A percentile compares a stretch with the other conserved stretches of the same genome.
Conservation (phyloP, 371 early-diverging fungal species). For the Apophysomyces variabilis region DNA sequence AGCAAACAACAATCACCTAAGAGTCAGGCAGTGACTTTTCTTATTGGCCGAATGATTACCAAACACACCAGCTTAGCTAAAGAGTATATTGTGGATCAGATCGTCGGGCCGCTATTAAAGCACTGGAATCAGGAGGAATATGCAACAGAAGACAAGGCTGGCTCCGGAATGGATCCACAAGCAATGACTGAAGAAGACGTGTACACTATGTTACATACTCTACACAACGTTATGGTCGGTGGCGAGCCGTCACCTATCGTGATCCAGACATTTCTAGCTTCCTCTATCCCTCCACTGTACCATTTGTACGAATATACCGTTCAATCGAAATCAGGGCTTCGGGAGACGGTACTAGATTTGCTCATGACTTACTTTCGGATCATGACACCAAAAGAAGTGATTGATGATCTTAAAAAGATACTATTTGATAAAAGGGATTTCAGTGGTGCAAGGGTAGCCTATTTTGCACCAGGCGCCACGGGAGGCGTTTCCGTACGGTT, state of each 20-base stretch:
- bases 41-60: constrained; percentile 56
- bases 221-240: constrained; percentile 63
- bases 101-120: constrained; percentile 48
- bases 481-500: constrained; percentile 60
- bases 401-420: constrained; percentile 57
- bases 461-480: constrained; percentile 62
- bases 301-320: constrained; percentile 62
- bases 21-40: constrained; percentile 58
- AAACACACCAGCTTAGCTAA: constrained; percentile 57
- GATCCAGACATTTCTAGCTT: constrained; percentile 55
- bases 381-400: constrained; percentile 48
- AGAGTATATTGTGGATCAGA: constrained; percentile 52
- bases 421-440: constrained; percentile 54
- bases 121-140: constrained; percentile 32
- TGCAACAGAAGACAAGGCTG: constrained; percentile 12
- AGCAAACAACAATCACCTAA: constrained; percentile 25
- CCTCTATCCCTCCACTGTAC: constrained; percentile 61
- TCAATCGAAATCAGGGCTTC: constrained; percentile 54
- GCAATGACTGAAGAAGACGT: constrained; percentile 51
- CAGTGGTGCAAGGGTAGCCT: constrained; percentile 52
- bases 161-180: constrained; percentile 32
- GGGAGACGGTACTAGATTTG: constrained; percentile 54
- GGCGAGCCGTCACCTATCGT: constrained; percentile 69
- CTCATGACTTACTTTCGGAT: constrained; percentile 61
- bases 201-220: constrained; percentile 39